Conservation (phyloP, 75 land plant genomes). For the Pinus tabuliformis region DNA sequence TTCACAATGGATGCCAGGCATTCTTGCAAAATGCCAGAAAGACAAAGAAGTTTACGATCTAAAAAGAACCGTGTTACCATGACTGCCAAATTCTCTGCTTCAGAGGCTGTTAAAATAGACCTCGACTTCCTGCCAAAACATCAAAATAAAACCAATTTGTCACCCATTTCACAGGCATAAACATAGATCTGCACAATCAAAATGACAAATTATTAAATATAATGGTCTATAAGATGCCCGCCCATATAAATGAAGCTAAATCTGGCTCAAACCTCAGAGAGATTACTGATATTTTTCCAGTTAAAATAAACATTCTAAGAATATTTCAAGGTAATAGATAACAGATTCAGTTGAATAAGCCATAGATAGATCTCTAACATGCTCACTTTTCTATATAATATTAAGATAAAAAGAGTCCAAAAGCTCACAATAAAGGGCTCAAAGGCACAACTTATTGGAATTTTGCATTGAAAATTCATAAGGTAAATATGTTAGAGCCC, state of each 20-base stretch:
- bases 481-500: no score
- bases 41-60: conserved; percentile 47
- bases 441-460: no score
- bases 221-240: neutral
- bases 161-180: neutral
- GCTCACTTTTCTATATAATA: no score
- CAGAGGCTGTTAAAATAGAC: conserved; percentile 24
- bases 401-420: no score
- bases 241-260: neutral
- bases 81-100: conserved; percentile 17
- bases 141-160: neutral
- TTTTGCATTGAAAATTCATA: no score
- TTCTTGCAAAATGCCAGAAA: conserved; percentile 14
- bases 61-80: conserved; percentile 30
- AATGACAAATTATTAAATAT: neutral
- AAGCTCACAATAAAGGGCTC: no score
- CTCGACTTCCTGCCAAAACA: neutral
- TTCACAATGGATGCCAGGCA: conserved; percentile 26
- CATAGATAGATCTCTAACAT: no score
- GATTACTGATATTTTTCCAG: neutral
- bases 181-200: no score
- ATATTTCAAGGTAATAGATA: neutral
- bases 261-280: neutral
- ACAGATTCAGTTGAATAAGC: no score
- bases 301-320: neutral